These are phyloP conservation scores for Laguncularia racemosa DNA, from an alignment of 345 rosid genomes.

Conservation along the genomic window DNA sequence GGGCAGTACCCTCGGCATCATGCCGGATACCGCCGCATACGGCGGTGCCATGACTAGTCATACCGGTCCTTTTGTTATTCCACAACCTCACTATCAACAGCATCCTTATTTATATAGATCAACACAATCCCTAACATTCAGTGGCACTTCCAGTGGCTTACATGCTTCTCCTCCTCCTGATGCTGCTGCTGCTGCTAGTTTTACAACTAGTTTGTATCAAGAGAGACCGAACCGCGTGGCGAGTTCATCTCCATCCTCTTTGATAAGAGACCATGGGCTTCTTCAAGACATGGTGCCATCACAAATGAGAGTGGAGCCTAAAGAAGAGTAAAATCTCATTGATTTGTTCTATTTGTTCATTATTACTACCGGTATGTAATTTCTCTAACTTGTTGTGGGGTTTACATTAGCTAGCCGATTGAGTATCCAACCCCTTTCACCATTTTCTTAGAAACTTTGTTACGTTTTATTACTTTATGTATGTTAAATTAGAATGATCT, in stretches of 20 bases:
- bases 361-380: too few species aligned
- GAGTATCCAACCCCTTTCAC: too few species aligned
- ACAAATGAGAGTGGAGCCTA: conserved; percentile 43
- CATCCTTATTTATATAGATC: conserved; percentile 27
- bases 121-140: conserved; percentile 25
- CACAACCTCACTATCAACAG: conserved; percentile 30
- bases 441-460: too few species aligned
- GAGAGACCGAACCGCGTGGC: conserved; percentile 14
- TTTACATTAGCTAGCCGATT: too few species aligned
- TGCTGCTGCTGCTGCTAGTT: conserved; percentile 19
- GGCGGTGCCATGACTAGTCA: conserved; percentile 20
- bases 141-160: conserved; percentile 7
- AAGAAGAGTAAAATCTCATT: conserved; percentile 18
- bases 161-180: conserved; percentile 12
- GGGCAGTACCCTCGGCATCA: conserved; percentile 39
- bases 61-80: conserved; percentile 38
- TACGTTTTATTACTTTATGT: too few species aligned
- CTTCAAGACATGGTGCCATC: conserved; percentile 91
- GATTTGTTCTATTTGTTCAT: too few species aligned
- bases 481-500: too few species aligned
- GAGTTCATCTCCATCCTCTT: conserved; percentile 15
- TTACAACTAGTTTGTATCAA: conserved; percentile 11
- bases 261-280: conserved; percentile 64
- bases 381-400: too few species aligned
- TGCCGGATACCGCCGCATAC: conserved; percentile 17